Percentiles rank a stretch among this genome's conserved stretches.
These are phyloP conservation scores for Graphiopsis chlorocephala DNA, from an alignment of 2,329 filamentous ascomycete species.

Conservation along the genomic window DNA sequence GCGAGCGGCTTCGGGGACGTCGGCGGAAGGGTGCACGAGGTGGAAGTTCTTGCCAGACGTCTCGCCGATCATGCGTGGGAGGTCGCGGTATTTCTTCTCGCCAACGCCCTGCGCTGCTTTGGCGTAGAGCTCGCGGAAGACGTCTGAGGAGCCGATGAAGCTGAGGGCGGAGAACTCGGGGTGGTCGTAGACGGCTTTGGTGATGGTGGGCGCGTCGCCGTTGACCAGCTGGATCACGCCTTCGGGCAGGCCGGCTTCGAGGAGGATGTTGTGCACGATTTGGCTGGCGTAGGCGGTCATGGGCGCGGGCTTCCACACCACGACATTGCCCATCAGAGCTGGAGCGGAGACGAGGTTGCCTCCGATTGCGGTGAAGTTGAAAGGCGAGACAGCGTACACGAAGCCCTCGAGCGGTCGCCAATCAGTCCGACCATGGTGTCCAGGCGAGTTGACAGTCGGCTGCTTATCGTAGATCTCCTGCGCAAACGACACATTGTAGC, in stretches of 20 bases:
- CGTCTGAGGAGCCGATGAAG: constrained; percentile 88
- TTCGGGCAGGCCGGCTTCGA: constrained; percentile 84
- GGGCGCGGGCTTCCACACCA: constrained; percentile 95
- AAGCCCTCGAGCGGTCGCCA: constrained; percentile 90
- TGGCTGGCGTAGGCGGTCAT: constrained; percentile 86
- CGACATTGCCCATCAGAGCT: constrained; percentile 88
- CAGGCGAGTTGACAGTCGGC: constrained; percentile 75
- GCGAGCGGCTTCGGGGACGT: constrained; percentile 73
- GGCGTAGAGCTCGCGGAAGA: constrained; percentile 86
- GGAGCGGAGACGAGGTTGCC: constrained; percentile 82
- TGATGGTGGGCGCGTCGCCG: constrained; percentile 81
- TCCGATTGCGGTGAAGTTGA: constrained; percentile 96
- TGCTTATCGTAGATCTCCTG: constrained; percentile 88
- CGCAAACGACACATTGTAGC: constrained; percentile 89
- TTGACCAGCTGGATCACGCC: constrained; percentile 93
- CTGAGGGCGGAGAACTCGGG: constrained; percentile 84
- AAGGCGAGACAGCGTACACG: constrained; percentile 89
- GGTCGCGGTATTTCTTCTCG: constrained; percentile 76
- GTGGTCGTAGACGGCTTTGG: constrained; percentile 71
- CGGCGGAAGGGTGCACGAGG: constrained; percentile 72
- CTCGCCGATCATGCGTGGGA: constrained; percentile 86
- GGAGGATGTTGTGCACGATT: constrained; percentile 83
- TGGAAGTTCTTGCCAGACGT: constrained; percentile 95
- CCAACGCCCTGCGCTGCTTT: constrained; percentile 79
- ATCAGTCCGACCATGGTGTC: constrained; percentile 89